Conservation (phyloP, 225 moss, liverwort and hornwort genomes). For the Polytrichum commune region DNA sequence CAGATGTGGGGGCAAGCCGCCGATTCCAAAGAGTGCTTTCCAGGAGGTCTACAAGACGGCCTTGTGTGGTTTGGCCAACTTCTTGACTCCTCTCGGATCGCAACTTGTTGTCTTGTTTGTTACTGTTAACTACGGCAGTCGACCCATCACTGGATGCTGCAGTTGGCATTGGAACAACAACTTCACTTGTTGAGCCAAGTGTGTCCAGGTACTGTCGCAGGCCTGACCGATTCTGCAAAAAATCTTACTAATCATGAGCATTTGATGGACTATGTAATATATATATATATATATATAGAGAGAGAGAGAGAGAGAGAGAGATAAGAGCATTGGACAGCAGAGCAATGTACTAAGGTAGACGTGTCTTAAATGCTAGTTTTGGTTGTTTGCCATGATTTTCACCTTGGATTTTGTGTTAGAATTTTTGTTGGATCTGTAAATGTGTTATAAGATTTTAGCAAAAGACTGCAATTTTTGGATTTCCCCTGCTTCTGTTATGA, state of each 20-base stretch:
- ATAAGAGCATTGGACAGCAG: not conserved
- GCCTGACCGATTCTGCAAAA: constrained; percentile 79
- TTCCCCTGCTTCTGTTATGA: too few species aligned
- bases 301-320: not conserved
- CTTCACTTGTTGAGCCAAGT: constrained; percentile 72
- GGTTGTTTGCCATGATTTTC: too few species aligned
- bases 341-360: too few species aligned
- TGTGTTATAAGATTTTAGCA: too few species aligned
- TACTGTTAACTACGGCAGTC: constrained; percentile 66
- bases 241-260: too few species aligned
- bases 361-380: too few species aligned
- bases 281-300: not conserved
- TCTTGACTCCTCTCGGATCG: constrained; percentile 64
- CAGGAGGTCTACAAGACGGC: constrained; percentile 82
- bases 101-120: constrained; percentile 91
- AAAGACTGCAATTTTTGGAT: too few species aligned
- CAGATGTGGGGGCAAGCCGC: constrained; percentile 89
- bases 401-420: too few species aligned
- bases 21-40: constrained; percentile 99
- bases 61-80: constrained; percentile 69
- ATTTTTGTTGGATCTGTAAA: too few species aligned
- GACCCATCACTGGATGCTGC: constrained; percentile 35
- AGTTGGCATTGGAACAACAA: constrained; percentile 34
- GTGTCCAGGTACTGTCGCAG: constrained; percentile 85
- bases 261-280: not conserved